Conservation (phyloP, 2,329 filamentous ascomycete genomes). For the Nemania sp. region DNA sequence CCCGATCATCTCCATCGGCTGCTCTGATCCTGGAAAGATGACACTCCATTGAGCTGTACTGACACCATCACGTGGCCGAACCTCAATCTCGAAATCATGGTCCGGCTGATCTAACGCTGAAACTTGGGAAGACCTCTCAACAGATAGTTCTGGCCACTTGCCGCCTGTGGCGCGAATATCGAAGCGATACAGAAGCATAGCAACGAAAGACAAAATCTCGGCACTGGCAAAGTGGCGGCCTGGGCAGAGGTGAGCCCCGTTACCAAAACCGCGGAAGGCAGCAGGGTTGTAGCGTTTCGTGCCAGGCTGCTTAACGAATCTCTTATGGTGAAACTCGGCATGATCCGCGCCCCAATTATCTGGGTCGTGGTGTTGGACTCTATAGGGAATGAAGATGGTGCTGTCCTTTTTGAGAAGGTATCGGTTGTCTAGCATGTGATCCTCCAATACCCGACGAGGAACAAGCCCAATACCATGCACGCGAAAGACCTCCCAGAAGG, state of each 20-base stretch:
- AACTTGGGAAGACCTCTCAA: slow-evolving; percentile 8
- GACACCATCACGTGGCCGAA: neutral
- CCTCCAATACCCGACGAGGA: slow-evolving; percentile 21
- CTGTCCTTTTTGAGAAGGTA: slow-evolving; percentile 34
- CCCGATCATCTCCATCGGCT: no score
- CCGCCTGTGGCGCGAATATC: slow-evolving; percentile 6
- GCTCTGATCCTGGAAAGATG: neutral
- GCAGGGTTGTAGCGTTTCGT: slow-evolving; percentile 24
- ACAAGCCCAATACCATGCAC: slow-evolving; percentile 28
- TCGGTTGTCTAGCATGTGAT: slow-evolving; percentile 29
- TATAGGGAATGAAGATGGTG: slow-evolving; percentile 22
- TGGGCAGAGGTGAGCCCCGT: slow-evolving; percentile 28
- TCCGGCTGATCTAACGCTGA: slow-evolving; percentile 10
- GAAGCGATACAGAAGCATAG: slow-evolving; percentile 22
- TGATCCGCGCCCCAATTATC: slow-evolving; percentile 23
- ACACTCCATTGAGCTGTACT: slow-evolving; percentile 12
- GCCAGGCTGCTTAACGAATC: slow-evolving; percentile 15
- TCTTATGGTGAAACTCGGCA: slow-evolving; percentile 22
- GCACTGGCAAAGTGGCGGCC: slow-evolving; percentile 36
- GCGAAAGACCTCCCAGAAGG: slow-evolving; percentile 27
- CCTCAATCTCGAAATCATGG: slow-evolving; percentile 18
- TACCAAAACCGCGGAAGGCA: slow-evolving; percentile 33
- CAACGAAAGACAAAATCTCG: slow-evolving; percentile 32
- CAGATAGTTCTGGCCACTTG: slow-evolving; percentile 1
- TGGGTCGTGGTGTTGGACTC: slow-evolving; percentile 25